Conservation (phyloP, 306 rosid species). For the Ceratonia siliqua region DNA sequence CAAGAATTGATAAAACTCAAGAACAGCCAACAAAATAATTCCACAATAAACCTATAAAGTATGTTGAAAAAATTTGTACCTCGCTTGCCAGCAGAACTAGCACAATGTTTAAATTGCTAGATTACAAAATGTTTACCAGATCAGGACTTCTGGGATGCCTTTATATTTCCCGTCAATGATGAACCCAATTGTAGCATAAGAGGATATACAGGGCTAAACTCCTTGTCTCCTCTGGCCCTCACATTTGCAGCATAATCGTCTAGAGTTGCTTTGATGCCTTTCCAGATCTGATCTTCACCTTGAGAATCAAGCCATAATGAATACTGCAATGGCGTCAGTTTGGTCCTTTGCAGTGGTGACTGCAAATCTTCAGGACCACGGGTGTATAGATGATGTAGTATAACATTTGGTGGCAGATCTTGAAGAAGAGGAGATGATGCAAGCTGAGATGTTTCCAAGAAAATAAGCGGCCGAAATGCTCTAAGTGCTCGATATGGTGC, state of each 20-base stretch:
- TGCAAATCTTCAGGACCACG: conserved; percentile 90
- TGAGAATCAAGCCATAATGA: conserved; percentile 98
- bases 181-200: conserved; percentile 93
- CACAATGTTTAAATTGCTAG: conserved; percentile 29
- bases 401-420: conserved; percentile 83
- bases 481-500: conserved; percentile 92
- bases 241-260: conserved; percentile 87
- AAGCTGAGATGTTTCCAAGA: conserved; percentile 93
- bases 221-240: conserved; percentile 91
- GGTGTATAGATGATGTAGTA: conserved; percentile 92
- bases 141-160: conserved; percentile 51
- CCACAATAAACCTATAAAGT: conserved; percentile 4
- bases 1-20: conserved; percentile 29
- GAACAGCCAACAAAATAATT: conserved; percentile 9
- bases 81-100: conserved; percentile 37
- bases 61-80: conserved; percentile 19
- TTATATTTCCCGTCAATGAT: conserved; percentile 56
- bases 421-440: conserved; percentile 90
- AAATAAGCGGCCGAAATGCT: conserved; percentile 95
- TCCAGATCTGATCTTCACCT: conserved; percentile 98
- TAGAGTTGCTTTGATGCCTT: conserved; percentile 87
- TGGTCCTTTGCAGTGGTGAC: conserved; percentile 92
- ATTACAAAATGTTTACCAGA: conserved; percentile 34
- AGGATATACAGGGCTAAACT: conserved; percentile 91
- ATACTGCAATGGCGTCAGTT: conserved; percentile 79